A percentile compares a stretch with the other conserved stretches of the same genome.
Evolutionary conservation across 345 rosid genomes (phyloP).

Genomic region (Gossypium herbaceum): DNA sequence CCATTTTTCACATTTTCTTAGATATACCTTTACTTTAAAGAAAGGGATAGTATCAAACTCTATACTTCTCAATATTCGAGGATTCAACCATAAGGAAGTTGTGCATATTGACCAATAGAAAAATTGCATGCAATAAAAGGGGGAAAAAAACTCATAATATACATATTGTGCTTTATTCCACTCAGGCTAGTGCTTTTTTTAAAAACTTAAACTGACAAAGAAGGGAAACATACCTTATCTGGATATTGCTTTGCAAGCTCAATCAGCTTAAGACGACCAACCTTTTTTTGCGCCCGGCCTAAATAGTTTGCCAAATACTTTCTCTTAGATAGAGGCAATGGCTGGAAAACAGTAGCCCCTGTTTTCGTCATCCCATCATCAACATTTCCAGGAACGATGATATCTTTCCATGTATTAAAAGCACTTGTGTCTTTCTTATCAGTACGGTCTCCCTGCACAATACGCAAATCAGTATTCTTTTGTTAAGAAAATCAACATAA

Average conservation of each 20-base stretch:
- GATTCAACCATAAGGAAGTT: no score
- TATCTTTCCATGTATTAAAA: slow-evolving; percentile 96
- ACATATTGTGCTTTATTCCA: no score
- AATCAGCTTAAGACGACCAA: slow-evolving; percentile 77
- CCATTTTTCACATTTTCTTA: no score
- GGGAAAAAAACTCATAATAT: no score
- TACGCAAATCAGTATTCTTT: slow-evolving; percentile 15
- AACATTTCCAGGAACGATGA: slow-evolving; percentile 30
- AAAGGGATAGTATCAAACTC: no score
- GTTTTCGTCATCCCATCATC: slow-evolving; percentile 56
- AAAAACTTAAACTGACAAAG: not conserved
- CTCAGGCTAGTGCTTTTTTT: no score
- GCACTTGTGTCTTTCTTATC: slow-evolving; percentile 88
- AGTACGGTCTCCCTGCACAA: slow-evolving; percentile 86
- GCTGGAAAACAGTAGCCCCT: slow-evolving; percentile 50
- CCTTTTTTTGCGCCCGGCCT: slow-evolving; percentile 89
- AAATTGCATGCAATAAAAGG: no score
- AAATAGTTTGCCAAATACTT: slow-evolving; percentile 78
- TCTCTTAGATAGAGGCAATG: slow-evolving; percentile 71
- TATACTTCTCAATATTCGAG: no score
- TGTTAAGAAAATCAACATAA: not conserved
- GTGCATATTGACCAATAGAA: no score
- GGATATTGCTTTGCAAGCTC: slow-evolving; percentile 81
- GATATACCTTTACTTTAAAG: no score
- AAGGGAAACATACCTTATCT: slow-evolving; percentile 51